Percentiles rank a stretch among this genome's conserved stretches.
Conservation (phyloP, 2,329 filamentous ascomycete genomes). For the Botrytis deweyae region DNA sequence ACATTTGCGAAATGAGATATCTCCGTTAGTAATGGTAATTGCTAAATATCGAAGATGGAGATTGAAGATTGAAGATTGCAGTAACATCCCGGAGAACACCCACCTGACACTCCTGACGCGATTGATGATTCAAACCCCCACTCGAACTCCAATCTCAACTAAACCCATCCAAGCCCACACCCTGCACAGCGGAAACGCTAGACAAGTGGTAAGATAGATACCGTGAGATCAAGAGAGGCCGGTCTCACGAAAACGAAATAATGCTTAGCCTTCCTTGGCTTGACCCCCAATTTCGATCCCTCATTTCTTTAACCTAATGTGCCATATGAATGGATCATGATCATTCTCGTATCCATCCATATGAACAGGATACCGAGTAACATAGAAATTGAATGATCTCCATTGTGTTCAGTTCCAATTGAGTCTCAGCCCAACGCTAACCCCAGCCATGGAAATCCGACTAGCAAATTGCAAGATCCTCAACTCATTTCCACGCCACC, state of each 20-base stretch:
- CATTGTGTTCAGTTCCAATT: background rate
- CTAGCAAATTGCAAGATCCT: background rate
- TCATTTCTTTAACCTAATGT: background rate
- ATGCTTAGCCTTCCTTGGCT: constrained; percentile 11
- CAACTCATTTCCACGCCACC: constrained; percentile 2
- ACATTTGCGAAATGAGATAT: constrained; percentile 11
- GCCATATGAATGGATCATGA: background rate
- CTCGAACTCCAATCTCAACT: background rate
- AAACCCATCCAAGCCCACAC: background rate
- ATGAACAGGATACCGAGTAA: constrained; percentile 1
- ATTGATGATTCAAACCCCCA: constrained; percentile 15
- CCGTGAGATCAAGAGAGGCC: background rate
- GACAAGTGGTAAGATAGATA: constrained; percentile 9
- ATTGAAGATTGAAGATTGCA: constrained; percentile 11
- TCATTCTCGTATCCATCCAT: constrained; percentile 9
- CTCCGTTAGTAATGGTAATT: constrained; percentile 11
- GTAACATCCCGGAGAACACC: constrained; percentile 12
- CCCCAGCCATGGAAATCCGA: background rate
- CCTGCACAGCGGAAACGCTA: constrained; percentile 14
- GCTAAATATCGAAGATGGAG: background rate
- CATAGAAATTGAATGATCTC: constrained; percentile 5
- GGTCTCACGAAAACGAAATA: constrained; percentile 21
- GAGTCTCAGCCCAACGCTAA: constrained; percentile 11
- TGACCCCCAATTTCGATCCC: constrained; percentile 6
- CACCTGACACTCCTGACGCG: constrained; percentile 18